These are phyloP conservation scores for Goffeauzyma gilvescens DNA, from an alignment of 768 basidiomycete species.

Conservation along the genomic window DNA sequence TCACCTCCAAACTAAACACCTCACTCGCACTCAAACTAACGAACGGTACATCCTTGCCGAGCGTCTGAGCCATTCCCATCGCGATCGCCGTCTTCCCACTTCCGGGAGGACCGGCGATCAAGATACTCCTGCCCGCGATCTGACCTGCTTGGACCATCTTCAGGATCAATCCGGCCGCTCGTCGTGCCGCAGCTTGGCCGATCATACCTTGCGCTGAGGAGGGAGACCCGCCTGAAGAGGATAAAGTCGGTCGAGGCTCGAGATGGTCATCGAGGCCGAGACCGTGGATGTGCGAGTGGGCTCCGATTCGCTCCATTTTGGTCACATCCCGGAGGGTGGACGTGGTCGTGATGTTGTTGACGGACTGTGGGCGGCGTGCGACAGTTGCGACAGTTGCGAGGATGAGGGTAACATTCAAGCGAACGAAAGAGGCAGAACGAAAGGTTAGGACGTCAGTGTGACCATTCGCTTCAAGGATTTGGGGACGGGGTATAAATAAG, in stretches of 20 bases:
- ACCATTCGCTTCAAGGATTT: too few species aligned
- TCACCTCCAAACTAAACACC: conserved; percentile 67
- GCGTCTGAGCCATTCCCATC: conserved; percentile 87
- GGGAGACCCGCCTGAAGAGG: too few species aligned
- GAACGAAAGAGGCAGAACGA: too few species aligned
- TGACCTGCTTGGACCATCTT: conserved; percentile 94
- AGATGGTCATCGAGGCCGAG: conserved; percentile 74
- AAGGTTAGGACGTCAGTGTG: too few species aligned
- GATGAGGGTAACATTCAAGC: too few species aligned
- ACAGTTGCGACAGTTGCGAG: too few species aligned
- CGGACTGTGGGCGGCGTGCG: conserved; percentile 21
- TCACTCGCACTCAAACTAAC: conserved; percentile 96
- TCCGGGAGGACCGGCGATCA: conserved; percentile 93
- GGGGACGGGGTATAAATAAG: too few species aligned
- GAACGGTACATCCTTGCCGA: conserved; percentile 88
- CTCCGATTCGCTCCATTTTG: conserved; percentile 34
- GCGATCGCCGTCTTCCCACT: conserved; percentile 98
- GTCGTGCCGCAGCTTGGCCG: conserved; percentile 84
- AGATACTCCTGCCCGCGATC: conserved; percentile 85
- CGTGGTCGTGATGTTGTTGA: conserved; percentile 26
- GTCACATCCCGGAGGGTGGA: conserved; percentile 27
- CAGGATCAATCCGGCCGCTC: conserved; percentile 91
- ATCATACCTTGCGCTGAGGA: conserved; percentile 84
- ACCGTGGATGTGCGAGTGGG: conserved; percentile 69
- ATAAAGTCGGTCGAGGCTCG: conserved; percentile 67